Percentiles rank a stretch among this genome's conserved stretches.
These are phyloP conservation scores for Dimocarpus longan DNA, from an alignment of 345 rosid species.

Conservation along the genomic window DNA sequence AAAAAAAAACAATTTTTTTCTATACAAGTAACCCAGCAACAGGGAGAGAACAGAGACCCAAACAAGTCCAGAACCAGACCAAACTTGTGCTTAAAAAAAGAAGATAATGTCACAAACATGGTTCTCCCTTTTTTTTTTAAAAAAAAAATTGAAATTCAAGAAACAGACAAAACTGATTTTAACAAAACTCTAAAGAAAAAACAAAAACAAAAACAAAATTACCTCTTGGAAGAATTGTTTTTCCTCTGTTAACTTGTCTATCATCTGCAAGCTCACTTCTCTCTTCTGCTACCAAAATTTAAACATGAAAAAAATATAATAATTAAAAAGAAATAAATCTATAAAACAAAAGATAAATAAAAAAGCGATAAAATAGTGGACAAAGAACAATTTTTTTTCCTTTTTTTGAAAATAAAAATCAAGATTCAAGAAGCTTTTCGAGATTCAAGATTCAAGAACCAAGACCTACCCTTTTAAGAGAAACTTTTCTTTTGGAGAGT, in stretches of 20 bases:
- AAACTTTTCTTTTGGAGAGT: slow-evolving; percentile 27
- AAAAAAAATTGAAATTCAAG: slow-evolving; percentile 1
- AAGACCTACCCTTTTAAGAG: slow-evolving; percentile 29
- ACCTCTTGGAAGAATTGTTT: slow-evolving; percentile 27
- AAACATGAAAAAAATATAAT: not conserved
- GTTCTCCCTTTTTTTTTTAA: not conserved
- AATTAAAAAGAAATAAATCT: not conserved
- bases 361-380: not conserved
- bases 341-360: not conserved
- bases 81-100: not conserved
- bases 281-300: slow-evolving; percentile 26
- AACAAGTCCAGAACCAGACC: too few relatives aligned
- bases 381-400: not conserved
- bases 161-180: slow-evolving; percentile 17
- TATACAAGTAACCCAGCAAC: too few relatives aligned
- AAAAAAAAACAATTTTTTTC: too few relatives aligned
- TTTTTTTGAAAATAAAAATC: too few relatives aligned
- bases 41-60: too few relatives aligned
- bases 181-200: not conserved
- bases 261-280: slow-evolving; percentile 25
- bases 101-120: not conserved
- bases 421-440: not conserved
- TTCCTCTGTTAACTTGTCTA: not conserved
- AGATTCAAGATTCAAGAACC: not conserved
- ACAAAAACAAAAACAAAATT: not conserved